Percentiles rank a stretch among this genome's conserved stretches.
Conservation (phyloP, 495 filamentous ascomycete genomes). For the Astrothelium subdiscretum region DNA sequence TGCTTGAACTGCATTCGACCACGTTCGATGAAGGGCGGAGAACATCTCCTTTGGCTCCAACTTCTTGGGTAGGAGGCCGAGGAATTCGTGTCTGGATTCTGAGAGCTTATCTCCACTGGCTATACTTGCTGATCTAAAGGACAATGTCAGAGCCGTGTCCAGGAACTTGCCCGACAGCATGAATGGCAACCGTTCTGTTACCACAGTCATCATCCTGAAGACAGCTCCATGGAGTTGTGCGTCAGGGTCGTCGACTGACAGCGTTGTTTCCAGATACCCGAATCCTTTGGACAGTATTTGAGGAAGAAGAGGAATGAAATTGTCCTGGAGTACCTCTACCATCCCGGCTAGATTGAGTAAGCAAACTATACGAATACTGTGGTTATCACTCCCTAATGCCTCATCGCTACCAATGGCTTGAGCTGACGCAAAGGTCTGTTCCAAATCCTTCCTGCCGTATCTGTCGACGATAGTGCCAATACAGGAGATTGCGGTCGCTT, state of each 20-base stretch:
- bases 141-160: conserved; percentile 53
- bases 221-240: conserved; percentile 64
- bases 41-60: conserved; percentile 60
- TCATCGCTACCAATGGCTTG: conserved; percentile 61
- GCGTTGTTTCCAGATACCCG: conserved; percentile 50
- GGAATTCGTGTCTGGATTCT: conserved; percentile 45
- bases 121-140: conserved; percentile 51
- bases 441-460: conserved; percentile 77
- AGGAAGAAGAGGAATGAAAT: conserved; percentile 72
- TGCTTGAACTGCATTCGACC: conserved; percentile 44
- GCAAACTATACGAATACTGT: conserved; percentile 62
- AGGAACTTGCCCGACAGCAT: conserved; percentile 69
- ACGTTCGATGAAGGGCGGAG: conserved; percentile 56
- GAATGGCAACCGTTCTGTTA: conserved; percentile 73
- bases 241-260: conserved; percentile 41
- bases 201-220: conserved; percentile 62
- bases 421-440: conserved; percentile 52
- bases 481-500: conserved; percentile 70
- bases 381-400: conserved; percentile 62
- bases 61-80: conserved; percentile 58
- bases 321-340: conserved; percentile 73
- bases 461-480: conserved; percentile 83
- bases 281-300: conserved; percentile 59
- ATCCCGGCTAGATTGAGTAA: conserved; percentile 81
- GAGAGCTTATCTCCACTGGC: conserved; percentile 26